Base-by-base conservation (phyloP, 2,329 filamentous ascomycete genomes). In the Aspergillus sp. region DNA sequence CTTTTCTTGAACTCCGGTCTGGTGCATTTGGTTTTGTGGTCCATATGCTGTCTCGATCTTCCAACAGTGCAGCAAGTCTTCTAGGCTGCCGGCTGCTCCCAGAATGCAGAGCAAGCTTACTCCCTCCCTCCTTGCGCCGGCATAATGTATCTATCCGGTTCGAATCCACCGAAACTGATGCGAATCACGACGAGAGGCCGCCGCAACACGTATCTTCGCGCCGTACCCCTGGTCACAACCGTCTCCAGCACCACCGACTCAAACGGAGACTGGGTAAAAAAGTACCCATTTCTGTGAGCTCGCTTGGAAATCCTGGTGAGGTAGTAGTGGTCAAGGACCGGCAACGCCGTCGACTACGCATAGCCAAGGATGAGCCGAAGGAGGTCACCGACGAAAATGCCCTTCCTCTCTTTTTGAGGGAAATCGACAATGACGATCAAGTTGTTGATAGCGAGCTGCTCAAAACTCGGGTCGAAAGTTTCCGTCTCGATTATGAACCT, bases 241-340 rank as follows among this genome's bases (percentile, higher is more conserved):
- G 27, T 36, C 23, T 11, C 11, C 39, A 30, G 32, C 17, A 44
- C 13, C 17, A 44, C 13, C 58, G 52, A 10, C 32, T 25, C n/a
- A 19, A 44, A 41, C 47, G 27, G 11, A 39, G 44, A 52, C 47
- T 17, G 21, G 52, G 51, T 57, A 32, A 49, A 8, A 50, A 47
- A 60, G 64, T 72, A 3, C 48, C 68, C 7, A 70, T 78, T 8
- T 70, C 69, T 36, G 70, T 77, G 27, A 64, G 72, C 39, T 61
- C 73, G 1, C 63, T 79, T 8, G 77, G 77, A 27, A 68, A 74
- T 52, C 75, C 75, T 1, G 75, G 71, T 3, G 69, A 78, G 53
- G 71, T 79, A 5, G 63, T 78, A 25, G 67, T 79, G 23, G 66
- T 78, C 8, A 65, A 67, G 41, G 61, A 70, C 19, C 63, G 58